Conservation (phyloP, 192 early-diverging fungal species). For the Backusella morwellensis region DNA sequence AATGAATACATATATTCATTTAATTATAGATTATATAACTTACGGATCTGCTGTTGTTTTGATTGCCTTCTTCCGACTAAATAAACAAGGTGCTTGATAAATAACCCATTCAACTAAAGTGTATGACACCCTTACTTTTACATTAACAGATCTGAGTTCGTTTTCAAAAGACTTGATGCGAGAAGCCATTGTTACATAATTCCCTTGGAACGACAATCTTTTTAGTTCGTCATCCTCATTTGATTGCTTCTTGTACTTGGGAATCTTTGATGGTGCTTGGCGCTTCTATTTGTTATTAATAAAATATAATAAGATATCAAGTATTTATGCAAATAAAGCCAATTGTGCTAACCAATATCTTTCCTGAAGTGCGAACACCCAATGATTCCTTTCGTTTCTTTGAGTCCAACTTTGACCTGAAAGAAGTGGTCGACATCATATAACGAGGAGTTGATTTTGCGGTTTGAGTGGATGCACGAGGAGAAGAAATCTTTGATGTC, state of each 20-base stretch:
- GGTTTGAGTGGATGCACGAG: not conserved
- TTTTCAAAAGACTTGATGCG: constrained; percentile 26
- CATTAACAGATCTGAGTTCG: not conserved
- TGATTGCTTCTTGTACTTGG: not conserved
- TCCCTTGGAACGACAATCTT: not conserved
- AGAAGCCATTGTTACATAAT: constrained; percentile 15
- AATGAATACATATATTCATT: not conserved
- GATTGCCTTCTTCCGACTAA: not conserved
- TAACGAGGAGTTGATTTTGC: not conserved
- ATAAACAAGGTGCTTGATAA: not conserved
- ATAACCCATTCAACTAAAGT: not conserved
- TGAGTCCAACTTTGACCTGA: not conserved
- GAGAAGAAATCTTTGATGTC: not conserved
- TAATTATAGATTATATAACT: not conserved
- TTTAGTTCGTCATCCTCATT: constrained; percentile 1
- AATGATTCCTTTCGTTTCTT: not conserved
- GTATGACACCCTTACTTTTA: not conserved
- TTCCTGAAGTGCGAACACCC: not conserved
- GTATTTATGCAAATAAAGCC: not conserved
- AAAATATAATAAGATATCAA: not conserved
- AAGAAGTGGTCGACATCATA: not conserved
- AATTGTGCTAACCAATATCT: not conserved
- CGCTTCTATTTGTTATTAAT: constrained; percentile 11
- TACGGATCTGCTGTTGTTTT: not conserved
- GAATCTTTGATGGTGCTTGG: not conserved